Conservation (phyloP, 2,329 filamentous ascomycete genomes). For the Scytalidium sp. region DNA sequence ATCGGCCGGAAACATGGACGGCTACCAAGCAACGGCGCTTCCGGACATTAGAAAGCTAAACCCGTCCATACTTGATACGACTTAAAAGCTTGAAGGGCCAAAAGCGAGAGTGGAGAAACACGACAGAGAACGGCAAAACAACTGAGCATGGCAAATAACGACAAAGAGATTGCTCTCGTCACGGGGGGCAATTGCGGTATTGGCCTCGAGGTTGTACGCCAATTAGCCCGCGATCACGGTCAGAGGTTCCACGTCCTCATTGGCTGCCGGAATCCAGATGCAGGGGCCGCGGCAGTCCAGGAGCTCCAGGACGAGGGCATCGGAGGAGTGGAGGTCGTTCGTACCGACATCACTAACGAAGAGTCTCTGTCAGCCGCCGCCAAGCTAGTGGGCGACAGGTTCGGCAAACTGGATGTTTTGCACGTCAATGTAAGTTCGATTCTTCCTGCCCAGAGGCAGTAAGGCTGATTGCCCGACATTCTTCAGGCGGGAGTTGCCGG, state of each 20-base stretch:
- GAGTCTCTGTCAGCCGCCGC: slow-evolving; percentile 36
- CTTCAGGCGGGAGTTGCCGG: too few relatives aligned
- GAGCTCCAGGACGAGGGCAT: slow-evolving; percentile 24
- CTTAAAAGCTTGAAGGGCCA: too few relatives aligned
- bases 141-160: too few relatives aligned
- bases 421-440: slow-evolving; percentile 10
- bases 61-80: too few relatives aligned
- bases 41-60: too few relatives aligned
- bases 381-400: slow-evolving; percentile 15
- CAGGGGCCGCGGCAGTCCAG: slow-evolving; percentile 31
- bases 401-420: slow-evolving; percentile 5
- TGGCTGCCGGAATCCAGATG: slow-evolving; percentile 28
- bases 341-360: slow-evolving; percentile 40
- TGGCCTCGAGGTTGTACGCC: slow-evolving; percentile 35
- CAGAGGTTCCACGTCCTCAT: slow-evolving; percentile 37
- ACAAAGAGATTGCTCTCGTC: too few relatives aligned
- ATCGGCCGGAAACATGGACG: too few relatives aligned
- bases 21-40: too few relatives aligned
- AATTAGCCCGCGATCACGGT: slow-evolving; percentile 31
- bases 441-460: too few relatives aligned
- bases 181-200: slow-evolving; percentile 40
- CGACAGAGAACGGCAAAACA: too few relatives aligned
- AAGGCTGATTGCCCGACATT: too few relatives aligned
- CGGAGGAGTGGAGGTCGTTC: slow-evolving; percentile 28
- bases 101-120: too few relatives aligned